phyloP scores from a whole-genome alignment of 805 yeast genomes.

The Saturnispora zaruensis region DNA sequence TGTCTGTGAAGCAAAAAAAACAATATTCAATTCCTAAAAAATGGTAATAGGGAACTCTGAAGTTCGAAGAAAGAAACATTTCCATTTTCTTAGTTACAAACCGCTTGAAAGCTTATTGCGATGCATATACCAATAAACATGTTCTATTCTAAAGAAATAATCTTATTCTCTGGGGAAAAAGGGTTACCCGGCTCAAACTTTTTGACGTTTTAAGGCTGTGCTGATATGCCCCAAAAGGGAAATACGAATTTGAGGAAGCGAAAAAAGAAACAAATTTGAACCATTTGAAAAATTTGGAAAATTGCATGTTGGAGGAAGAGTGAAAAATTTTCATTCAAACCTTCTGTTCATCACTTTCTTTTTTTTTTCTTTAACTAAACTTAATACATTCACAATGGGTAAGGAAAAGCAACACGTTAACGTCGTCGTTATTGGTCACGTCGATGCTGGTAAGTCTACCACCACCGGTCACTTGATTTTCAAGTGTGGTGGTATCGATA shows the following conservation, averaged over 20 bases:
- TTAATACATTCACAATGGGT: slow-evolving; percentile 42
- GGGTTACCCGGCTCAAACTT: neutral
- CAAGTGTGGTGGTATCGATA: slow-evolving; percentile 96
- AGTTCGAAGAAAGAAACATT: too few species aligned
- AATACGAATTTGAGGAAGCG: neutral
- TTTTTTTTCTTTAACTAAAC: slow-evolving; percentile 2
- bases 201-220: neutral
- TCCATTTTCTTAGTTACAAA: too few species aligned
- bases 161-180: too few species aligned
- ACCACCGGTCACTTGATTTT: slow-evolving; percentile 99
- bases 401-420: slow-evolving; percentile 96
- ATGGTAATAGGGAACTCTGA: too few species aligned
- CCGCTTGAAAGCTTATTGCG: too few species aligned
- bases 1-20: too few species aligned
- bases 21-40: too few species aligned
- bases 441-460: slow-evolving; percentile 98
- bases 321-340: slow-evolving; percentile 1
- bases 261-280: neutral
- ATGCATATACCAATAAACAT: too few species aligned
- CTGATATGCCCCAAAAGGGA: neutral
- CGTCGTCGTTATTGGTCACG: slow-evolving; percentile 99
- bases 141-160: too few species aligned
- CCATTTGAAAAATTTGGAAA: neutral
- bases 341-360: slow-evolving; percentile 1
- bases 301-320: neutral